A percentile compares a stretch with the other conserved stretches of the same genome.
These are phyloP conservation scores for Diutina scorzettiae DNA, from an alignment of 1,139 yeast species.

Conservation along the genomic window DNA sequence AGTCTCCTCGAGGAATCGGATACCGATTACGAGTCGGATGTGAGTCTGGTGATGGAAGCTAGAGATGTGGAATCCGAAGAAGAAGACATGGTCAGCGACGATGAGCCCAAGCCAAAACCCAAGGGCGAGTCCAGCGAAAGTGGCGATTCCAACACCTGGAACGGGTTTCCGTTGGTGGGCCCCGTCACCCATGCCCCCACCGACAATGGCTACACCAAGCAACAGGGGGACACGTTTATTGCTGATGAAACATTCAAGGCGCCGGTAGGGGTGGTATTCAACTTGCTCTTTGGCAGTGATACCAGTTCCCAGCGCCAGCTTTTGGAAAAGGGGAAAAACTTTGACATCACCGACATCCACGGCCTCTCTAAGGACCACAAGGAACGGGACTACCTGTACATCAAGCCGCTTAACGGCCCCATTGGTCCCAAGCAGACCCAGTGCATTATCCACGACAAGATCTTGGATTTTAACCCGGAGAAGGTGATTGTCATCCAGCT, in stretches of 20 bases:
- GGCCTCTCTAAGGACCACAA: conserved; percentile 17
- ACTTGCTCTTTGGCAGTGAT: conserved; percentile 65
- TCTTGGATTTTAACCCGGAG: conserved; percentile 50
- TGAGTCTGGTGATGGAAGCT: not conserved
- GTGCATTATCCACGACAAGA: conserved; percentile 59
- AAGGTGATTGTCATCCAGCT: conserved; percentile 49
- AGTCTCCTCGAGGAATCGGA: not conserved
- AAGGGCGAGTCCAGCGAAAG: not conserved
- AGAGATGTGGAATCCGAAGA: not conserved
- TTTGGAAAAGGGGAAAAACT: conserved; percentile 58
- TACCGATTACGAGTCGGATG: not conserved
- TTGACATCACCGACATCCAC: conserved; percentile 45
- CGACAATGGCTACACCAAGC: conserved; percentile 32
- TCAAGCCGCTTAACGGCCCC: conserved; percentile 70
- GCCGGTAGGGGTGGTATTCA: conserved; percentile 71
- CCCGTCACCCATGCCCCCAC: conserved; percentile 30
- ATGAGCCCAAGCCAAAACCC: not conserved
- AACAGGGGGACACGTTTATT: conserved; percentile 50
- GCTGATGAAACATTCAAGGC: conserved; percentile 52
- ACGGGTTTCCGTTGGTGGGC: conserved; percentile 12
- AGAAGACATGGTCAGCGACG: not conserved
- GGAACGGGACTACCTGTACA: conserved; percentile 55
- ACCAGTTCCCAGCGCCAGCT: conserved; percentile 42
- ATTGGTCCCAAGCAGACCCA: conserved; percentile 93
- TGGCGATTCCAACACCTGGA: not conserved